Evolutionary conservation across 2,329 filamentous ascomycete species (phyloP), one percentile per base, ranked within the genome.

Genomic region (Magnaporthales sp.): DNA sequence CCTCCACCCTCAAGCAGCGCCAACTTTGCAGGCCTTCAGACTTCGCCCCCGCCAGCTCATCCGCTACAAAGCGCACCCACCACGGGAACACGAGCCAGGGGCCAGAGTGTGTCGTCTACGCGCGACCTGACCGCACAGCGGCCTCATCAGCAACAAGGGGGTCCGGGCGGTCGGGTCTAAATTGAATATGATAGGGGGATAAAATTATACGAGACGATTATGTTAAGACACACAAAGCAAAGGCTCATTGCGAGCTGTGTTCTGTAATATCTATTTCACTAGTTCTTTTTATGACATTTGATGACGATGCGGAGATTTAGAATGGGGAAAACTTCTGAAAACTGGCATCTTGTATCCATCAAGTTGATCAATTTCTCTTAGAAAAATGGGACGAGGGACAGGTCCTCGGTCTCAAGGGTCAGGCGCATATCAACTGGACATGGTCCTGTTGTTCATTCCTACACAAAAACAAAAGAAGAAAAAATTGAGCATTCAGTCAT

Each of bases 11-110:
- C 63, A 7, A 65, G 46, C 51, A 51, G 46, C 63, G 38, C 46
- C 63, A 65, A 51, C n/a, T 65, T 60, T 24, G 24, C 51, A 2
- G 63, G 63, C 19, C 26, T 54, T 13, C 63, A 65, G 63, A n/a
- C 62, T 7, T 22, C 30, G 22, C 3, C 29, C 8, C 26, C 61
- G 19, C 24, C 10, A 38, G 32, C 38, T 15, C 62, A 63, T 30
- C 62, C 62, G 19, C 62, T 63, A 6, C 62, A 63, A 30, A 15
- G 30, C 30, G 62, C 62, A 4, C 62, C 62, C 15, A 31, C 30
- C 19, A 51, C 38, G n/a, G 62, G 62, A 51, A 19, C 38, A 4
- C 62, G 62, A 26, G 30, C 62, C 4, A 38, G 62, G 22, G 62
- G 62, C n/a, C 61, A 31, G n/a, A 63, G 62, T 9, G 62, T 63